These are phyloP conservation scores for Cicer chorassanicum DNA, from an alignment of 306 rosid species.

Conservation along the genomic window DNA sequence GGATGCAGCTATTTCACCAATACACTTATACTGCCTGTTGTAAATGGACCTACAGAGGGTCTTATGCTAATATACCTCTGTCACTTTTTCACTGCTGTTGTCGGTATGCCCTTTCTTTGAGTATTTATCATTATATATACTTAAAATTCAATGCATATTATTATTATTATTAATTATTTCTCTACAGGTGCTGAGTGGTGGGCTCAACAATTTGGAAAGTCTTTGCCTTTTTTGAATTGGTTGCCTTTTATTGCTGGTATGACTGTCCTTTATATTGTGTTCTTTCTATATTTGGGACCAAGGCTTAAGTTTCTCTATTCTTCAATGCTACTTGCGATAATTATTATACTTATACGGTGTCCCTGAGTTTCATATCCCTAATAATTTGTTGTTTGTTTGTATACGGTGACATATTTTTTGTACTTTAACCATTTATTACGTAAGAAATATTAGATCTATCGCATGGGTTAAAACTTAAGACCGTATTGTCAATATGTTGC, in stretches of 20 bases:
- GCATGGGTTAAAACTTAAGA: background rate
- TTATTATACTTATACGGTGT: background rate
- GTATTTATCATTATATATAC: background rate
- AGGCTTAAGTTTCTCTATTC: constrained; percentile 10
- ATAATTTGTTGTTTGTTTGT: constrained; percentile 25
- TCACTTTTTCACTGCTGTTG: constrained; percentile 85
- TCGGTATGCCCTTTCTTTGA: constrained; percentile 65
- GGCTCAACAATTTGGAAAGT: constrained; percentile 75
- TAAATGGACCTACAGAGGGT: constrained; percentile 99
- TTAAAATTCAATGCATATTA: constrained; percentile 14
- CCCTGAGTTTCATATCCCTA: constrained; percentile 14
- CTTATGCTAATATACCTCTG: constrained; percentile 72
- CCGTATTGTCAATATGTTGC: no score
- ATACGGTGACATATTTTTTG: constrained; percentile 20
- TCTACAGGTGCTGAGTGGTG: constrained; percentile 92
- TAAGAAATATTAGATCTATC: background rate
- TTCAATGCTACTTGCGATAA: background rate
- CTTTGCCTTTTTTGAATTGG: constrained; percentile 81
- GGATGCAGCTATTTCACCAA: constrained; percentile 87
- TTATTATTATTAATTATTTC: constrained; percentile 8
- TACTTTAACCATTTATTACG: constrained; percentile 1
- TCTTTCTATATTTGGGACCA: constrained; percentile 29
- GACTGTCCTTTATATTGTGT: constrained; percentile 28
- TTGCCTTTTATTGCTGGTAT: constrained; percentile 70
- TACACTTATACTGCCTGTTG: constrained; percentile 80